Conservation (phyloP, 768 basidiomycete species). For the Boletus reticuloceps region DNA sequence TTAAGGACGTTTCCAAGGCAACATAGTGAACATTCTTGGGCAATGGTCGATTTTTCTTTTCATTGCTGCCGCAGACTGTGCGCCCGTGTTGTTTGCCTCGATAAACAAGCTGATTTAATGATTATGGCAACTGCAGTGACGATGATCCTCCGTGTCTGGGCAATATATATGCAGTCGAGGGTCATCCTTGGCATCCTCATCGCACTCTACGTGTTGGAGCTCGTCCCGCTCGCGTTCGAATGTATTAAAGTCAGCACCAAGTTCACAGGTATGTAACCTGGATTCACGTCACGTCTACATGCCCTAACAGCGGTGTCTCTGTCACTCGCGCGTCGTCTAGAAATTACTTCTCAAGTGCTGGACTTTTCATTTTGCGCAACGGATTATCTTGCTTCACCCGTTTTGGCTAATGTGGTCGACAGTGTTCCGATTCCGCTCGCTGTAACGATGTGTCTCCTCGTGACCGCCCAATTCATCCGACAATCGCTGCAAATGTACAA, state of each 20-base stretch:
- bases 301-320: too few species aligned
- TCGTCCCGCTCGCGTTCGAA: background rate
- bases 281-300: too few species aligned
- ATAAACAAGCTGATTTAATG: background rate
- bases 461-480: background rate
- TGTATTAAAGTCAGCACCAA: background rate
- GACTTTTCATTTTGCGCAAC: too few species aligned
- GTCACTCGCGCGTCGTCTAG: too few species aligned
- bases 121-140: background rate
- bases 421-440: background rate
- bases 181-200: conserved; percentile 7
- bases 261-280: background rate
- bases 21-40: too few species aligned
- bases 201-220: background rate
- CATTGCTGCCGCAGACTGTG: too few species aligned
- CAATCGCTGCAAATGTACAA: background rate
- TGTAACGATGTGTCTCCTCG: background rate
- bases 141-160: conserved; percentile 14
- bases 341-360: too few species aligned
- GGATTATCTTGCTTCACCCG: too few species aligned
- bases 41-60: too few species aligned
- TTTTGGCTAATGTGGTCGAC: background rate
- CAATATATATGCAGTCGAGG: conserved; percentile 5
- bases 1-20: too few species aligned
- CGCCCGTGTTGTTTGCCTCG: background rate